Percentiles rank a stretch among this genome's conserved stretches.
phyloP scores from a whole-genome alignment of 1,284 basidiomycete species.

The Melampsora americana region DNA sequence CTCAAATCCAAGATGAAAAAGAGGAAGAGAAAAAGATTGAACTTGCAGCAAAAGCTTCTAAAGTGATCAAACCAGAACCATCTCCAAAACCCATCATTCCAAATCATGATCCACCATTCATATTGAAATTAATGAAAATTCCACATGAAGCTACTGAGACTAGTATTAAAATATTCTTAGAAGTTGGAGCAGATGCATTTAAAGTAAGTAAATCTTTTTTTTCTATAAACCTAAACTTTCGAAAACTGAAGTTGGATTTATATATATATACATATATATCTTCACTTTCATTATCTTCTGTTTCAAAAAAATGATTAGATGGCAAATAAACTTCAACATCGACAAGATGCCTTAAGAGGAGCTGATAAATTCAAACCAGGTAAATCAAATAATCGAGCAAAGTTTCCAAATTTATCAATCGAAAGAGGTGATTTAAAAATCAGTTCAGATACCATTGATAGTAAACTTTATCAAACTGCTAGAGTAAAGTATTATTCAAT shows the following conservation, averaged over 20 bases:
- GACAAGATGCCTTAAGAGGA: background rate
- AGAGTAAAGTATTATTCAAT: background rate
- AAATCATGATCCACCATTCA: background rate
- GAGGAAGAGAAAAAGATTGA: too few species aligned
- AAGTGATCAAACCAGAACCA: background rate
- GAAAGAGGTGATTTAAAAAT: background rate
- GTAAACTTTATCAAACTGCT: background rate
- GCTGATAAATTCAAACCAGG: background rate
- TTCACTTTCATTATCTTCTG: background rate
- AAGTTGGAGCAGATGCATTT: conserved; percentile 5
- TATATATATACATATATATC: too few species aligned
- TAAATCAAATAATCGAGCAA: background rate
- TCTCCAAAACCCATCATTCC: background rate
- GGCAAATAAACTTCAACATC: conserved; percentile 5
- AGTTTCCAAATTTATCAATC: background rate
- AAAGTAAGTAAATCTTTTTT: background rate
- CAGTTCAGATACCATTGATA: background rate
- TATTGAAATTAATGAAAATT: background rate
- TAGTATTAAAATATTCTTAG: background rate
- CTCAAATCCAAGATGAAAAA: background rate
- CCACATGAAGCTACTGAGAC: background rate
- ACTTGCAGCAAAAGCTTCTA: background rate
- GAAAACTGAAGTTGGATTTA: too few species aligned
- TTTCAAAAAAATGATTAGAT: background rate
- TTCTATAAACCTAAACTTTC: background rate